Evolutionary conservation across 1,284 basidiomycete species (phyloP).

Genomic region (Ustilago shanxiensis): DNA sequence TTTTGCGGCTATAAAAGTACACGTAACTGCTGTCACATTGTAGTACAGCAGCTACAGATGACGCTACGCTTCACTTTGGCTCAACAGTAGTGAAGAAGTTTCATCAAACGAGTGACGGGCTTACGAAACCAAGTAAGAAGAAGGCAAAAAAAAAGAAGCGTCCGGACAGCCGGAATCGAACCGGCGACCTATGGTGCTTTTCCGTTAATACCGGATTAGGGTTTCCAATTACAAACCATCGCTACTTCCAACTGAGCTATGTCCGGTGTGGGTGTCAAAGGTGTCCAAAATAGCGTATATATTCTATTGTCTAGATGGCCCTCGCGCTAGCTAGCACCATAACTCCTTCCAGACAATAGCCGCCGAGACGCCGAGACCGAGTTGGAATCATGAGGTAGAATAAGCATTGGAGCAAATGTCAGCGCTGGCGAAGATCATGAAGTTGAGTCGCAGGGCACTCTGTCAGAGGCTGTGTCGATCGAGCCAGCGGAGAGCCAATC

Average conservation of each 20-base stretch:
- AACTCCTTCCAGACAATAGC: too few relatives aligned
- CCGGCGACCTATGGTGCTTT: constrained; percentile 58
- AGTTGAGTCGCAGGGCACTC: too few relatives aligned
- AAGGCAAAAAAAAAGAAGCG: constrained; percentile 30
- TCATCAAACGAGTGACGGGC: background rate
- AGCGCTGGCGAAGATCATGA: too few relatives aligned
- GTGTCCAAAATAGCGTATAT: background rate
- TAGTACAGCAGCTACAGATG: background rate
- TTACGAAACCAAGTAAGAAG: background rate
- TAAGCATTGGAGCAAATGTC: too few relatives aligned
- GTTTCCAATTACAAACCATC: constrained; percentile 60
- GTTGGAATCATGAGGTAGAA: too few relatives aligned
- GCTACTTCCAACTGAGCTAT: constrained; percentile 61
- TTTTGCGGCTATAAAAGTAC: too few relatives aligned
- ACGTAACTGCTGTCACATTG: too few relatives aligned
- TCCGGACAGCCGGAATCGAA: constrained; percentile 59
- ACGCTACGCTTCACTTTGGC: too few relatives aligned
- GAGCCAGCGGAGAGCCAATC: background rate
- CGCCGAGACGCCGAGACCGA: too few relatives aligned
- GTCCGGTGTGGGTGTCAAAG: constrained; percentile 23
- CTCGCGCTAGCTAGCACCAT: too few relatives aligned
- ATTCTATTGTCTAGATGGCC: too few relatives aligned
- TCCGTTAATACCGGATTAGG: constrained; percentile 51
- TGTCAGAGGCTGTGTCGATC: background rate
- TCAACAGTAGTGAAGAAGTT: too few relatives aligned